Percentiles rank a stretch among this genome's conserved stretches.
Conservation (phyloP, 371 early-diverging fungal genomes). For the Mortierella sp. region DNA sequence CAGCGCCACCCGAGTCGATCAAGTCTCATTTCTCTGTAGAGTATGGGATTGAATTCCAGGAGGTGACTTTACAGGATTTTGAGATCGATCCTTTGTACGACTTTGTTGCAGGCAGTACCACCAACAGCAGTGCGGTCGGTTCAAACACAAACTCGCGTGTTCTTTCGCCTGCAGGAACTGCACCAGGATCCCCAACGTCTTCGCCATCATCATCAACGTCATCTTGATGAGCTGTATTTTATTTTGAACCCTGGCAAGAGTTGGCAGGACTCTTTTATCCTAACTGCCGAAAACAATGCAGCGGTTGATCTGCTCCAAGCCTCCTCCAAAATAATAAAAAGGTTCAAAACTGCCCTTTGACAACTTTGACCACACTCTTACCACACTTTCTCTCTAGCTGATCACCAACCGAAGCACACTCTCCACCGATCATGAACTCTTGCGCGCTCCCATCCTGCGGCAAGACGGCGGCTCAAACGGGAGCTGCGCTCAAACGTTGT, state of each 20-base stretch:
- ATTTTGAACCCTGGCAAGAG: too few species aligned
- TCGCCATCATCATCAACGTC: conserved; percentile 4
- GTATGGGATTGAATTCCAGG: conserved; percentile 51
- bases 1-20: conserved; percentile 49
- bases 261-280: too few species aligned
- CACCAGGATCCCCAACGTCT: conserved; percentile 28
- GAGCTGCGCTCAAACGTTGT: conserved; percentile 17
- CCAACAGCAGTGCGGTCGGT: conserved; percentile 1
- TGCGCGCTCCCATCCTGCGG: too few species aligned
- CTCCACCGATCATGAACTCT: too few species aligned
- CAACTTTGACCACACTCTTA: too few species aligned
- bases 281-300: too few species aligned
- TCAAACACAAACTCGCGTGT: conserved; percentile 13
- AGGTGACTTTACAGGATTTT: conserved; percentile 35
- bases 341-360: too few species aligned
- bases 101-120: conserved; percentile 21
- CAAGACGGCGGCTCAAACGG: too few species aligned
- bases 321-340: too few species aligned
- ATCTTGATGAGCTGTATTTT: not conserved
- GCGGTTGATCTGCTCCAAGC: too few species aligned
- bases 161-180: conserved; percentile 29
- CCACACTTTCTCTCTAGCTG: too few species aligned
- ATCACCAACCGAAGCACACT: too few species aligned
- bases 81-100: conserved; percentile 48
- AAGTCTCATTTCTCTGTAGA: conserved; percentile 43